Evolutionary conservation across 2,329 filamentous ascomycete genomes (phyloP).

Genomic region (Reticulascus tulasneorum): DNA sequence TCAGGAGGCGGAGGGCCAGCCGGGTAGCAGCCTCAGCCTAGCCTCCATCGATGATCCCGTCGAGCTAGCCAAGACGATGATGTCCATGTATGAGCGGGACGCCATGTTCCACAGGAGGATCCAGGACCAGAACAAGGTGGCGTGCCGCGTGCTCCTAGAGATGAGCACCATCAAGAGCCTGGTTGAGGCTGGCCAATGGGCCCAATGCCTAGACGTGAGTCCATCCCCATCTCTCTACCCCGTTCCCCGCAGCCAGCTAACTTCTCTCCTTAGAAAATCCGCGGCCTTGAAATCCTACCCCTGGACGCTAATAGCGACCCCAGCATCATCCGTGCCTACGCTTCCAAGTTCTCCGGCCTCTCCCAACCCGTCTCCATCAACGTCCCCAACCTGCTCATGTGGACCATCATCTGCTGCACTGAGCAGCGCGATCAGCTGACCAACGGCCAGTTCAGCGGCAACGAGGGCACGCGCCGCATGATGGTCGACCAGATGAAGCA

Average conservation of each 20-base stretch:
- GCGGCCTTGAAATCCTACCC: slow-evolving; percentile 72
- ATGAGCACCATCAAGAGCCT: slow-evolving; percentile 59
- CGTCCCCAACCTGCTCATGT: slow-evolving; percentile 86
- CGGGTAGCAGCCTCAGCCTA: slow-evolving; percentile 56
- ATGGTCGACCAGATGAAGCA: slow-evolving; percentile 70
- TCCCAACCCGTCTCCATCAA: slow-evolving; percentile 81
- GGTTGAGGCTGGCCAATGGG: slow-evolving; percentile 53
- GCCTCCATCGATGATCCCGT: slow-evolving; percentile 58
- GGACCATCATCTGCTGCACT: slow-evolving; percentile 85
- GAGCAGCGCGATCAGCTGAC: slow-evolving; percentile 70
- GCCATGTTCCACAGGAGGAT: slow-evolving; percentile 58
- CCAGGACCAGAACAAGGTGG: slow-evolving; percentile 51
- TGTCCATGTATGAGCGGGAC: slow-evolving; percentile 59
- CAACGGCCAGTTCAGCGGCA: slow-evolving; percentile 69
- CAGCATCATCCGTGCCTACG: slow-evolving; percentile 71
- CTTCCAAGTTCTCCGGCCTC: slow-evolving; percentile 74
- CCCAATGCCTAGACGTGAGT: slow-evolving; percentile 56
- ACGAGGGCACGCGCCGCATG: slow-evolving; percentile 58
- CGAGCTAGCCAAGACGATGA: slow-evolving; percentile 57
- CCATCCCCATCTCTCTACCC: neutral
- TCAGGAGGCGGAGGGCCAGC: slow-evolving; percentile 32
- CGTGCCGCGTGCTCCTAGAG: slow-evolving; percentile 53
- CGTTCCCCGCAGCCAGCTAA: neutral
- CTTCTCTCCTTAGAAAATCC: slow-evolving; percentile 57
- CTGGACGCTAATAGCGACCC: slow-evolving; percentile 72